Percentiles rank a stretch among this genome's conserved stretches.
phyloP scores from a whole-genome alignment of 768 basidiomycete species.

The Termitomyces sp. region DNA sequence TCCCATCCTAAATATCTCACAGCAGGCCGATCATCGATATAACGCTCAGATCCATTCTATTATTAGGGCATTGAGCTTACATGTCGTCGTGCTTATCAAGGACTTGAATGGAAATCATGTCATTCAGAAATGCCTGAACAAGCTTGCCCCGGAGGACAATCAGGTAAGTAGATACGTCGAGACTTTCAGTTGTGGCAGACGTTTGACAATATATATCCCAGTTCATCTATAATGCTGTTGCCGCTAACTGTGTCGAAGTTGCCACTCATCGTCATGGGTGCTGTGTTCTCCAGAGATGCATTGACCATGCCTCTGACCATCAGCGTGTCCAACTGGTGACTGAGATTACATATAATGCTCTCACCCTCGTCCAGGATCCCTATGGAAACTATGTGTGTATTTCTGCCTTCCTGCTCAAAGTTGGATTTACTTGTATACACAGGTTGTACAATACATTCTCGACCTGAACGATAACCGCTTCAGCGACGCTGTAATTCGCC shows the following conservation, averaged over 20 bases:
- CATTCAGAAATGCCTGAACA: constrained; percentile 99
- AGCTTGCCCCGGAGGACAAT: constrained; percentile 96
- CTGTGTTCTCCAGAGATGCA: constrained; percentile 96
- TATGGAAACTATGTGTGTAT: constrained; percentile 83
- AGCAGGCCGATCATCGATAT: constrained; percentile 79
- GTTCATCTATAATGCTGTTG: constrained; percentile 99
- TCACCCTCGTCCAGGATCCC: constrained; percentile 97
- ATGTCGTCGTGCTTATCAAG: constrained; percentile 99
- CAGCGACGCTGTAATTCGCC: constrained; percentile 95
- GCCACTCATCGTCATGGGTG: constrained; percentile 98
- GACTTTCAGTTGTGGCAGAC: not conserved
- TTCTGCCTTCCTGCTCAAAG: not conserved
- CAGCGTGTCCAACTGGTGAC: constrained; percentile 96
- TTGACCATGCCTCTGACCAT: constrained; percentile 95
- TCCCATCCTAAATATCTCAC: constrained; percentile 49
- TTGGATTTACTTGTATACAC: constrained; percentile 4
- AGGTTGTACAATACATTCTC: constrained; percentile 97
- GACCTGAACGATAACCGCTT: constrained; percentile 98
- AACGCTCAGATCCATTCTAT: constrained; percentile 93
- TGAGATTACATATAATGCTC: constrained; percentile 97
- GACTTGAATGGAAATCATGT: constrained; percentile 97
- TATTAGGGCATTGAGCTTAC: constrained; percentile 93
- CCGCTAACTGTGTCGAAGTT: constrained; percentile 98
- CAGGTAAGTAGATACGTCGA: constrained; percentile 70
- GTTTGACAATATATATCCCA: constrained; percentile 23